These are phyloP conservation scores for Lolium rigidum DNA, from an alignment of 176 grass and related monocot genomes.

Conservation along the genomic window DNA sequence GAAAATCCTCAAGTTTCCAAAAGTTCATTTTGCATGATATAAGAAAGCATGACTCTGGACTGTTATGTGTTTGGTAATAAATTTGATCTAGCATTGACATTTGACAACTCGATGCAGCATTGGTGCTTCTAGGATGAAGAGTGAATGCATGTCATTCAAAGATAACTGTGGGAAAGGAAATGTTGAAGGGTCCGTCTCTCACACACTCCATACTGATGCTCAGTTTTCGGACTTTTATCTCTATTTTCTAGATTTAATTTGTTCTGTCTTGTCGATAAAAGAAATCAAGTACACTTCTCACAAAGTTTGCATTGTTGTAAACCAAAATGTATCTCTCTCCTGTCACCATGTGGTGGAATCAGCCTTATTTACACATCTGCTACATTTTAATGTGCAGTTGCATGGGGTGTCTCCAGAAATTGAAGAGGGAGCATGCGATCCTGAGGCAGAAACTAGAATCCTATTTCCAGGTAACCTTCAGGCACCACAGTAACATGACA, in stretches of 20 bases:
- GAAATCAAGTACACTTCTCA: neutral
- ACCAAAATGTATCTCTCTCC: neutral
- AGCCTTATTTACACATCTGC: neutral
- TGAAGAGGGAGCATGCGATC: slow-evolving; percentile 83
- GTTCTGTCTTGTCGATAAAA: neutral
- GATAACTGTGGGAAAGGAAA: slow-evolving; percentile 75
- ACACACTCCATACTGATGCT: neutral
- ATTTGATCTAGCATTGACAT: slow-evolving; percentile 39
- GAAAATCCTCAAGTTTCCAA: slow-evolving; percentile 30
- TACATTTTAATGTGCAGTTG: slow-evolving; percentile 66
- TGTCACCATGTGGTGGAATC: neutral
- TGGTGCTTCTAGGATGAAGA: slow-evolving; percentile 97
- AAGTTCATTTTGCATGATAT: slow-evolving; percentile 25
- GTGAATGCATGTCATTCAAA: slow-evolving; percentile 83
- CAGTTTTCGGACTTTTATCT: neutral
- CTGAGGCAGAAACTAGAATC: slow-evolving; percentile 91
- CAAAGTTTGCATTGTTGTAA: neutral
- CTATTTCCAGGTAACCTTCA: slow-evolving; percentile 89
- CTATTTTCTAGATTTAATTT: neutral
- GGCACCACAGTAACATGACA: neutral
- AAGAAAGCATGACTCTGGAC: neutral
- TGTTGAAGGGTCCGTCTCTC: slow-evolving; percentile 70
- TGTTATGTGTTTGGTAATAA: neutral
- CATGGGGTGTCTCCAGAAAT: slow-evolving; percentile 75
- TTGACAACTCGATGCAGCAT: slow-evolving; percentile 70